Base-by-base conservation (phyloP, 768 basidiomycete species). In the Leccinum boreale region DNA sequence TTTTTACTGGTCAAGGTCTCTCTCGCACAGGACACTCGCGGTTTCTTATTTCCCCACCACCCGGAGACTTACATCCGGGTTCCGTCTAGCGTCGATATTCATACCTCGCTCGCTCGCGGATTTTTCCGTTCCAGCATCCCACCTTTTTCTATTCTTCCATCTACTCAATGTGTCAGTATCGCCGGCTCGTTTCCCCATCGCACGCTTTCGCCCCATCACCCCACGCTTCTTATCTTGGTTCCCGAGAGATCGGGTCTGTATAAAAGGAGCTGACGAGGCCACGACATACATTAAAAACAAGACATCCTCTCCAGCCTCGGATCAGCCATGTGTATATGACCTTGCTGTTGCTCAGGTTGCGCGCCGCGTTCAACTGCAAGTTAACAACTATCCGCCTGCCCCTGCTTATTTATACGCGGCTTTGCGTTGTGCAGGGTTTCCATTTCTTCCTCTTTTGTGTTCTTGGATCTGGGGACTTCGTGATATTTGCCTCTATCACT, bases 91-190 rank as follows among this genome's bases (percentile, higher is more conserved):
- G 62, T 68, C 73, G 74, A 74, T 75, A 79, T 79, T 79, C 75
- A 78, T 80, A 73, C 75, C 74, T 77, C 77, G 70, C 71, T 71
- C 65, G 75, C 67, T 72, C 67, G 64, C 62, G 63, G 71, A 39
- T 57, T 55, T 39, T 44, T 55, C 14, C 62, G 60, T 69, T 65
- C 46, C 62, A 54, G 57, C 65, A 61, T 63, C 62, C 54, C 56
- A 52, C 59, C 62, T 52, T 63, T 63, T 64, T 65, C 58, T 55
- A 53, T 61, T 65, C 66, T 45, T 64, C 53, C 64, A 51, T 65
- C 59, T 65, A 62, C 62, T 71, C 77, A 77, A 70, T 73, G 76
- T 77, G 72, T 73, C 76, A 77, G 65, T 77, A 77, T 71, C 70
- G 62, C 64, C 72, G 70, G 65, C 69, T 71, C 75, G 64, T 63